A percentile compares a stretch with the other conserved stretches of the same genome.
Evolutionary conservation across 306 rosid species (phyloP).

Genomic region (Vigna nakashimae): DNA sequence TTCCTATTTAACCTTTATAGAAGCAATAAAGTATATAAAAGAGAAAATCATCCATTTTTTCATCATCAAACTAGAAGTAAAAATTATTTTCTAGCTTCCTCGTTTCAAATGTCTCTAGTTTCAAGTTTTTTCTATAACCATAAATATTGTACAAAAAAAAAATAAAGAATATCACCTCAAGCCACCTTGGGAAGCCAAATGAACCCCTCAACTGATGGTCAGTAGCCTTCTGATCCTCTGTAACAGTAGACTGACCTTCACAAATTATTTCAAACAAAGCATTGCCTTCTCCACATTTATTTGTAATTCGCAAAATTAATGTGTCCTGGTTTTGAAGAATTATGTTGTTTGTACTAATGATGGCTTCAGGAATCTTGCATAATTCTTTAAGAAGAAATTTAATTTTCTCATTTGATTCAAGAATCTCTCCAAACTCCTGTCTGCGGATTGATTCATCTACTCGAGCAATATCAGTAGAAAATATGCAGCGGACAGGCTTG

Average conservation of each 20-base stretch:
- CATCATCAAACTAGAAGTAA: not conserved
- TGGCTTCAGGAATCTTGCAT: slow-evolving; percentile 87
- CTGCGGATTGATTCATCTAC: slow-evolving; percentile 92
- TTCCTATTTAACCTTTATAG: too few species aligned
- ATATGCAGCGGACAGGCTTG: slow-evolving; percentile 96
- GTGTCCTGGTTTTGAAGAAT: slow-evolving; percentile 92
- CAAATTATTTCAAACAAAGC: slow-evolving; percentile 82
- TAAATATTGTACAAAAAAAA: slow-evolving; percentile 8
- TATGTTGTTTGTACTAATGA: slow-evolving; percentile 92
- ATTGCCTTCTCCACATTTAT: slow-evolving; percentile 64
- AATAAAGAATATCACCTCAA: slow-evolving; percentile 72
- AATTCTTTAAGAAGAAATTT: slow-evolving; percentile 59
- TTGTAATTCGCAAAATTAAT: slow-evolving; percentile 85
- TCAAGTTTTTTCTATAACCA: not conserved
- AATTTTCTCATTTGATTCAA: slow-evolving; percentile 73
- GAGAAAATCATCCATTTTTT: not conserved
- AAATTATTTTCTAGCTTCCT: not conserved
- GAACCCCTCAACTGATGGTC: slow-evolving; percentile 73
- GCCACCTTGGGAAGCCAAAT: slow-evolving; percentile 96
- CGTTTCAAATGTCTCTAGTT: not conserved
- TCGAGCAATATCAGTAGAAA: slow-evolving; percentile 82
- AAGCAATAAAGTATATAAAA: not conserved
- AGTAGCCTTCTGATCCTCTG: slow-evolving; percentile 62
- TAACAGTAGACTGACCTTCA: slow-evolving; percentile 71
- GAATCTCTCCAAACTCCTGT: slow-evolving; percentile 85